Conservation (phyloP, 2,329 filamentous ascomycete species). For the Teratosphaeria nubilosa region DNA sequence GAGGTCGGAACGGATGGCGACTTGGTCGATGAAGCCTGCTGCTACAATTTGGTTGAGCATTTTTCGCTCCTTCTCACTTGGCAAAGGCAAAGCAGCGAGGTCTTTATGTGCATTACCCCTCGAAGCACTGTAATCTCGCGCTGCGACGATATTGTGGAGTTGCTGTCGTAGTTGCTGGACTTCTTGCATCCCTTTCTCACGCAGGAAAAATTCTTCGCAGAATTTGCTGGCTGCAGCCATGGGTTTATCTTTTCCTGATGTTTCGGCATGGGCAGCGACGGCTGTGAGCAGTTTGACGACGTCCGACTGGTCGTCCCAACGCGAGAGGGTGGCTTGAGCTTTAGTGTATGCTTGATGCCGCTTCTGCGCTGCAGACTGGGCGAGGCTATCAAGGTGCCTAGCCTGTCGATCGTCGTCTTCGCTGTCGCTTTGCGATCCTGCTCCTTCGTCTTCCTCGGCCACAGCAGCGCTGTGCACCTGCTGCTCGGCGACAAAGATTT, state of each 20-base stretch:
- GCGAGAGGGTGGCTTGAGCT: constrained; percentile 68
- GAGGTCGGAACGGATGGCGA: constrained; percentile 86
- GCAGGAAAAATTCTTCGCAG: constrained; percentile 75
- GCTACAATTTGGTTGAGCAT: constrained; percentile 85
- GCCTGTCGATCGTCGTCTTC: constrained; percentile 7
- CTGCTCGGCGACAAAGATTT: constrained; percentile 75
- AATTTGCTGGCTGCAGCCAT: constrained; percentile 51
- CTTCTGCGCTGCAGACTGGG: constrained; percentile 48
- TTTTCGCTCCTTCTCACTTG: constrained; percentile 56
- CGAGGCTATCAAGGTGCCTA: constrained; percentile 52
- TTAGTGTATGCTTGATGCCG: constrained; percentile 56
- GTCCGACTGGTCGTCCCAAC: constrained; percentile 73
- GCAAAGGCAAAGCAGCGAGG: constrained; percentile 47
- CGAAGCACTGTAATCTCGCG: not conserved
- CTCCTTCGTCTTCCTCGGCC: constrained; percentile 9
- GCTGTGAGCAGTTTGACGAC: constrained; percentile 84
- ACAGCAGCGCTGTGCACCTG: constrained; percentile 52
- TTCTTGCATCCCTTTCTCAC: constrained; percentile 78
- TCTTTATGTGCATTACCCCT: not conserved
- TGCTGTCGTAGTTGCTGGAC: constrained; percentile 73
- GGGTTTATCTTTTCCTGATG: constrained; percentile 33
- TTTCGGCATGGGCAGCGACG: constrained; percentile 75
- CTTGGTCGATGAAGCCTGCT: constrained; percentile 85
- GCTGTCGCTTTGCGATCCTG: constrained; percentile 30
- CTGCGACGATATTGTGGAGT: constrained; percentile 66